phyloP scores from a whole-genome alignment of 805 yeast genomes.

The Wickerhamiella cacticola region DNA sequence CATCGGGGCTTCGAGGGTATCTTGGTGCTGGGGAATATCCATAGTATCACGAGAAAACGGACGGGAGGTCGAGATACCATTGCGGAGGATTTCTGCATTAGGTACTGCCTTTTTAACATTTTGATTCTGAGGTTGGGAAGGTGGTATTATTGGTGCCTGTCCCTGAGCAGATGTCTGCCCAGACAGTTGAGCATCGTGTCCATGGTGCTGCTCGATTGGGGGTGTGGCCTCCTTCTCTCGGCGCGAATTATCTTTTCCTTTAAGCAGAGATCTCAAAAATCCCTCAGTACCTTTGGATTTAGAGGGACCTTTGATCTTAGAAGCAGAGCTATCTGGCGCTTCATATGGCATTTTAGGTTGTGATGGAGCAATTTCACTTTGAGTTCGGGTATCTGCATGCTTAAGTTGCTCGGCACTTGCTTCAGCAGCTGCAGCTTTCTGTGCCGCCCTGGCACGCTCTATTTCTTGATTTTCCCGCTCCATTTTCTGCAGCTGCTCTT shows the following conservation, averaged over 20 bases:
- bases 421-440: not conserved
- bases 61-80: constrained; percentile 1
- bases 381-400: not conserved
- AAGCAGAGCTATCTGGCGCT: not conserved
- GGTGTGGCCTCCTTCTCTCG: not conserved
- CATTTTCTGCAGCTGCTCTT: not conserved
- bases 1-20: not conserved
- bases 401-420: not conserved
- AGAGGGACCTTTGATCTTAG: not conserved
- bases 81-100: not conserved
- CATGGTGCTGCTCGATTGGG: no score
- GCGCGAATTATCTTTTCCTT: not conserved
- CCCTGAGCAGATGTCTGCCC: no score
- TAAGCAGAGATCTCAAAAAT: not conserved
- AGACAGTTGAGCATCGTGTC: no score
- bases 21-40: not conserved
- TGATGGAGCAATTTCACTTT: not conserved
- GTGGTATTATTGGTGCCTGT: no score
- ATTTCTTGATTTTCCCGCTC: not conserved
- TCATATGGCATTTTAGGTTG: constrained; percentile 3
- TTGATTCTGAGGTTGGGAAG: not conserved
- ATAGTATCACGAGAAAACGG: not conserved
- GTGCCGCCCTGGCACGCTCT: not conserved
- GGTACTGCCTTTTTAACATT: not conserved
- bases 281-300: not conserved